Conservation (phyloP, 345 rosid genomes). For the Crucihimalaya himalaica region DNA sequence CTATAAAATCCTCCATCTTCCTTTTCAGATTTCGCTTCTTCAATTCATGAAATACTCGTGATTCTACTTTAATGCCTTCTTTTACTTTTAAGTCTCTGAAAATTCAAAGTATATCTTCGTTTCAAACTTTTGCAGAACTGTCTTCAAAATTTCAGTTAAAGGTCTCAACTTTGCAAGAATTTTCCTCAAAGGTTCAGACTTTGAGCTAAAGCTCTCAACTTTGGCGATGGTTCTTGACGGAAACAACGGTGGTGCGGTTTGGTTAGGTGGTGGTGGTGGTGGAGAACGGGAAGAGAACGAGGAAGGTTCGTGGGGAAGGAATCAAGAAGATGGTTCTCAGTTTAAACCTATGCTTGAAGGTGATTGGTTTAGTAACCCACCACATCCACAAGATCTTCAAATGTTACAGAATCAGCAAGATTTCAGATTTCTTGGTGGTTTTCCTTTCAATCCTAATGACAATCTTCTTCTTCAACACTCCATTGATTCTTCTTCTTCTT, state of each 20-base stretch:
- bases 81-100: constrained; percentile 22
- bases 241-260: constrained; percentile 55
- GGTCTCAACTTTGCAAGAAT: background rate
- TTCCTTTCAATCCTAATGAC: constrained; percentile 45
- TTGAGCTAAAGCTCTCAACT: constrained; percentile 13
- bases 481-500: constrained; percentile 67
- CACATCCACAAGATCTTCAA: constrained; percentile 50
- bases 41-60: constrained; percentile 42
- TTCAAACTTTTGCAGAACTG: constrained; percentile 21
- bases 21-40: constrained; percentile 37
- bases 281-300: constrained; percentile 40
- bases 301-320: constrained; percentile 61
- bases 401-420: constrained; percentile 47
- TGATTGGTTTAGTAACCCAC: constrained; percentile 60
- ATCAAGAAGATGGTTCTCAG: constrained; percentile 42
- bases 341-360: constrained; percentile 72
- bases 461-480: constrained; percentile 51
- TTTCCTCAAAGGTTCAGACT: constrained; percentile 2
- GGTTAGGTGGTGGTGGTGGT: constrained; percentile 52
- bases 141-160: constrained; percentile 3
- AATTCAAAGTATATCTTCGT: constrained; percentile 28
- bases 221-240: constrained; percentile 60
- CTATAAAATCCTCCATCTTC: background rate
- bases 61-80: constrained; percentile 41
- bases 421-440: constrained; percentile 48